Base-by-base conservation (phyloP, 2,329 filamentous ascomycete species). In the Venturia oleaginea region DNA sequence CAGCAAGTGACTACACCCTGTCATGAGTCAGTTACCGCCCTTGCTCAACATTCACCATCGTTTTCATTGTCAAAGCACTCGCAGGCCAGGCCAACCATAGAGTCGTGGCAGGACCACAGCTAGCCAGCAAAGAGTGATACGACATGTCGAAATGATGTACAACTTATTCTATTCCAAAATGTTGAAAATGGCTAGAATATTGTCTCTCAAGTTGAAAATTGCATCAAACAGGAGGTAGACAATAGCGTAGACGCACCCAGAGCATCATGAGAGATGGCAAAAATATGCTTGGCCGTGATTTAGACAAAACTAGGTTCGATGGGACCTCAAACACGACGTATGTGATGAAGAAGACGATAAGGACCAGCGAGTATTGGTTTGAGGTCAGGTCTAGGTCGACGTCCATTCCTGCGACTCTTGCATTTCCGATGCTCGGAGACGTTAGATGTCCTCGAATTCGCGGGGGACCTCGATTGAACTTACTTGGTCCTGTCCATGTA, bases 301-400 rank as follows among this genome's bases (percentile, higher is more conserved):
- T 76, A 42, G 78, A 76, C 32, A 84, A 74, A n/a, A 83, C 73
- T 70, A 84, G 78, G 71, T 83, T 84, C 63, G 78, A 81, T 0
- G 81, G 81, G 0, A 82, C 76, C 68, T 84, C 81, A 67, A 80
- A 83, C 17, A 81, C 68, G 46, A 85, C 77, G 68, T 64, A 64
- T 34, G 62, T 57, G 30, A 63, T 42, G 68, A 83, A 84, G 73
- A 84, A 85, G 6, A 85, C 79, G 1, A 83, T 77, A 22, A 85
- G 70, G 2, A 78, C 72, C 66, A 81, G 76, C 1, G 77, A 79
- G 69, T 84, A 84, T 68, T 83, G 71, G 65, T 76, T 75, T 4
- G 80, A 80, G n/a, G 72, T 73, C 60, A 82, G 76, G 0, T 71
- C 65, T 22, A 66, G 63, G 51, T 66, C 65, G 27, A n/a, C 46